Conservation (phyloP, 208 protist species). For the Wallacemonas rigidus region DNA sequence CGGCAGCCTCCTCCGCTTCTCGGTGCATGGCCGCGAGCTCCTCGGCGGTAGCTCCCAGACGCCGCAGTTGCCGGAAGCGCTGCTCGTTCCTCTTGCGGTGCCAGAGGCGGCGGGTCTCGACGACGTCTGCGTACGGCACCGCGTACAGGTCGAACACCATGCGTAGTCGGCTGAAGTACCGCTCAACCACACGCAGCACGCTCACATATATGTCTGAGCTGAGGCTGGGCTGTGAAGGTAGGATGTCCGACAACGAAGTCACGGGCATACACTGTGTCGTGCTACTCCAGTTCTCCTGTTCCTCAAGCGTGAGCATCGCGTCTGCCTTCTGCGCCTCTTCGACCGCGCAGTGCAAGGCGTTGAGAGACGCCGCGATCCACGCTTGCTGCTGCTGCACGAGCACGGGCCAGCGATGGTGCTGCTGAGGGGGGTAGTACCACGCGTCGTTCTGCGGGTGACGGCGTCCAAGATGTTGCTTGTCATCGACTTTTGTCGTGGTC, state of each 20-base stretch:
- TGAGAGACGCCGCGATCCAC: conserved; percentile 79
- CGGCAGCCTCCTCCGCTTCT: conserved; percentile 1
- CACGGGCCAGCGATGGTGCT: conserved; percentile 48
- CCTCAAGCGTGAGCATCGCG: conserved; percentile 38
- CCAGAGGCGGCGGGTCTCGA: conserved; percentile 18
- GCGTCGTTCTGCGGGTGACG: conserved; percentile 44
- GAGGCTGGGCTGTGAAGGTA: conserved; percentile 36
- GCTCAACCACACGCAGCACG: conserved; percentile 53
- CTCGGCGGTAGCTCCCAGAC: neutral
- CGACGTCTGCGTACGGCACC: conserved; percentile 14
- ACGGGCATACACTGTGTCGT: conserved; percentile 53
- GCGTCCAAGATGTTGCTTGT: conserved; percentile 21
- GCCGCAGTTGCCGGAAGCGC: neutral
- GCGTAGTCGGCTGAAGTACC: conserved; percentile 47
- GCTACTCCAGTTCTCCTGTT: conserved; percentile 48
- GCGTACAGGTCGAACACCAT: conserved; percentile 59
- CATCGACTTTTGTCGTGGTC: conserved; percentile 10
- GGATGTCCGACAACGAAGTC: conserved; percentile 53
- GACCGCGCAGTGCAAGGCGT: conserved; percentile 65
- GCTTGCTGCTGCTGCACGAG: conserved; percentile 54
- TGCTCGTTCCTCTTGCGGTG: conserved; percentile 12
- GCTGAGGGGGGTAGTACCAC: conserved; percentile 65
- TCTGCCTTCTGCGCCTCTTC: conserved; percentile 26
- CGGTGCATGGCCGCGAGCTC: neutral
- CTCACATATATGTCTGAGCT: conserved; percentile 48